These are phyloP conservation scores for Elongisporangium anandrum DNA, from an alignment of 352 stramenopile genomes.

Conservation along the genomic window DNA sequence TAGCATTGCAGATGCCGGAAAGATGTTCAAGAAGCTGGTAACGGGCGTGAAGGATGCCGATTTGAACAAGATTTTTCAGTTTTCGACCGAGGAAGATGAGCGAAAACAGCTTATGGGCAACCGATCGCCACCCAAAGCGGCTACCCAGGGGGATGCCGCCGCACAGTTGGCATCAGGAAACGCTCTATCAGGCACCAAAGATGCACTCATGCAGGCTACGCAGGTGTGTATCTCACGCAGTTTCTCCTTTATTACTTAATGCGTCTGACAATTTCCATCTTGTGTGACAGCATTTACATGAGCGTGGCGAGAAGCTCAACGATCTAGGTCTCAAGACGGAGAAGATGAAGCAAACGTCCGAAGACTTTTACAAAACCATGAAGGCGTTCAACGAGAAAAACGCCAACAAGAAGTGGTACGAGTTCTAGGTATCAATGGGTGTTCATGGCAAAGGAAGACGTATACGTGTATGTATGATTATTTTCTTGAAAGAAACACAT, in stretches of 20 bases:
- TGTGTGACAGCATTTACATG: conserved; percentile 49
- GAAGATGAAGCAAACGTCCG: conserved; percentile 76
- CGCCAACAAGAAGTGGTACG: conserved; percentile 83
- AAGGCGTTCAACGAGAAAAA: conserved; percentile 85
- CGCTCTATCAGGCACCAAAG: conserved; percentile 33
- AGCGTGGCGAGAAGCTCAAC: conserved; percentile 73
- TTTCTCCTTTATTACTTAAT: conserved; percentile 4
- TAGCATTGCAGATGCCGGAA: conserved; percentile 40
- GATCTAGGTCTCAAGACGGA: conserved; percentile 77
- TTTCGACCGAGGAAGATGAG: conserved; percentile 52
- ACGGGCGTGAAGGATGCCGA: conserved; percentile 50
- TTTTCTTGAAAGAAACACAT: neutral
- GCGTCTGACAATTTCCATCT: conserved; percentile 2
- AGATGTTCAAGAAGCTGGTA: conserved; percentile 77
- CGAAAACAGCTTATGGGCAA: conserved; percentile 54
- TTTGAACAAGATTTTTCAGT: conserved; percentile 77
- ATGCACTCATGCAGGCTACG: conserved; percentile 57
- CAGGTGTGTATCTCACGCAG: conserved; percentile 40
- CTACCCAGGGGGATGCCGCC: conserved; percentile 10
- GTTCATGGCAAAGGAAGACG: neutral
- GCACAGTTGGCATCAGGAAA: conserved; percentile 4
- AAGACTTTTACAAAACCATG: conserved; percentile 85
- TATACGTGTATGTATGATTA: neutral
- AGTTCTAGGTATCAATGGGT: conserved; percentile 32
- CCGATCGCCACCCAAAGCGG: conserved; percentile 13